Percentiles rank a stretch among this genome's conserved stretches.
Evolutionary conservation across 371 early-diverging fungal genomes (phyloP).

Genomic region (Apophysomyces trapeziformis): DNA sequence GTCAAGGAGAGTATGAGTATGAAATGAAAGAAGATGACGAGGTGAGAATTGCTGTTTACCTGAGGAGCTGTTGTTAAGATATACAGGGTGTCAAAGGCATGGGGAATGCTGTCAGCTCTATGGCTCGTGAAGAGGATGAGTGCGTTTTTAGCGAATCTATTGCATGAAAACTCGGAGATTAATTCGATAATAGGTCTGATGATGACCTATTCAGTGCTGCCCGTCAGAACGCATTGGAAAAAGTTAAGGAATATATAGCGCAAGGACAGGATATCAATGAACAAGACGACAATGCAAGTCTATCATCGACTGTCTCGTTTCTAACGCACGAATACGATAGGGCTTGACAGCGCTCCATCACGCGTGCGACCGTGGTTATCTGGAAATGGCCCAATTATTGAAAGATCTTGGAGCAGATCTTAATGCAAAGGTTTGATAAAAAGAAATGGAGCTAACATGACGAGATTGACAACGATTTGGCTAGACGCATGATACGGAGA

Average conservation of each 20-base stretch:
- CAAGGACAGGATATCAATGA: conserved; percentile 19
- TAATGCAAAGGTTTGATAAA: conserved; percentile 24
- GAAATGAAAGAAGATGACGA: conserved; percentile 24
- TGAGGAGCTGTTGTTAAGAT: background rate
- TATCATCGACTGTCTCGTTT: background rate
- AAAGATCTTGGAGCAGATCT: conserved; percentile 45
- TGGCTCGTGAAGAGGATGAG: conserved; percentile 38
- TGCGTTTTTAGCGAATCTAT: background rate
- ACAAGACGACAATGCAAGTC: conserved; percentile 32
- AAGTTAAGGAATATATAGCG: conserved; percentile 14
- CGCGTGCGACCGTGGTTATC: conserved; percentile 49
- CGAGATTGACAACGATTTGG: background rate
- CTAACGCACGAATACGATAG: conserved; percentile 12
- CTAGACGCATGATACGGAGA: conserved; percentile 42
- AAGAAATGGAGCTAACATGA: background rate
- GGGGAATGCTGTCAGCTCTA: conserved; percentile 36
- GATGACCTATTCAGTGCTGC: conserved; percentile 43
- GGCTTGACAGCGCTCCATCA: conserved; percentile 50
- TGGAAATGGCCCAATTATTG: conserved; percentile 30
- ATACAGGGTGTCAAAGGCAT: conserved; percentile 15
- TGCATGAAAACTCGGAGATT: background rate
- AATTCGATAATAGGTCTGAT: conserved; percentile 23
- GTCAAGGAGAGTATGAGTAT: conserved; percentile 43
- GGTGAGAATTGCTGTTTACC: background rate
- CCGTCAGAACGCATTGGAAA: conserved; percentile 27